Percentiles rank a stretch among this genome's conserved stretches.
Conservation (phyloP, 2,329 filamentous ascomycete species). For the Tolypocladium ovalisporum region DNA sequence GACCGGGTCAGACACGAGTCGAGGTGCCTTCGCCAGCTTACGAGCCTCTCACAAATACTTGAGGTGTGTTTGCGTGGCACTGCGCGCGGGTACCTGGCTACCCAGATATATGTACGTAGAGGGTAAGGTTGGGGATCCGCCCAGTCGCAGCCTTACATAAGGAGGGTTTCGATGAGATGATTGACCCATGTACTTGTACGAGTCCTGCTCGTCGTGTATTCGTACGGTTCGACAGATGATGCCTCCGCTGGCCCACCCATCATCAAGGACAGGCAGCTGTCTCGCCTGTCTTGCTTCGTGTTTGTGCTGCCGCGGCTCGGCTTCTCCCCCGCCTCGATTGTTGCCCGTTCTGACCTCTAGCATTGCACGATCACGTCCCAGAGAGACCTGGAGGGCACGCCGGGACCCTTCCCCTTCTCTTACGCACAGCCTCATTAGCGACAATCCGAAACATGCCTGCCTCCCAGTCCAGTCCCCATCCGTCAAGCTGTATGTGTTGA, state of each 20-base stretch:
- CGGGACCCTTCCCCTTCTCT: not conserved
- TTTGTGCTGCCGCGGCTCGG: not conserved
- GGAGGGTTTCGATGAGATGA: not conserved
- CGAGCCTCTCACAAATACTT: constrained; percentile 1
- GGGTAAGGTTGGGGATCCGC: not conserved
- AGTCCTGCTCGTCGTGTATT: not conserved
- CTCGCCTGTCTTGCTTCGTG: not conserved
- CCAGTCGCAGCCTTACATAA: not conserved
- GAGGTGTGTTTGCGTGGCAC: not conserved
- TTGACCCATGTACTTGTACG: not conserved
- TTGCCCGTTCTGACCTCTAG: not conserved
- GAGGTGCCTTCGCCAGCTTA: not conserved
- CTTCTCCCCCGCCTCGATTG: not conserved
- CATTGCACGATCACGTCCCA: not conserved
- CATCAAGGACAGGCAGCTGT: not conserved
- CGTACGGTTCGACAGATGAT: not conserved
- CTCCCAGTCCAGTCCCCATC: not conserved
- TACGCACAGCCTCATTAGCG: not conserved
- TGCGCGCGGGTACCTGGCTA: not conserved
- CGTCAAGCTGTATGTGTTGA: not conserved
- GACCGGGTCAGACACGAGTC: not conserved
- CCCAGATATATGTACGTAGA: not conserved
- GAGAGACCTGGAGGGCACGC: not conserved
- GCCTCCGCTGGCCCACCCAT: not conserved
- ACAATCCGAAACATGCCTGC: not conserved